Evolutionary conservation across 2,329 filamentous ascomycete genomes (phyloP).

Genomic region (Neonectria ditissima): DNA sequence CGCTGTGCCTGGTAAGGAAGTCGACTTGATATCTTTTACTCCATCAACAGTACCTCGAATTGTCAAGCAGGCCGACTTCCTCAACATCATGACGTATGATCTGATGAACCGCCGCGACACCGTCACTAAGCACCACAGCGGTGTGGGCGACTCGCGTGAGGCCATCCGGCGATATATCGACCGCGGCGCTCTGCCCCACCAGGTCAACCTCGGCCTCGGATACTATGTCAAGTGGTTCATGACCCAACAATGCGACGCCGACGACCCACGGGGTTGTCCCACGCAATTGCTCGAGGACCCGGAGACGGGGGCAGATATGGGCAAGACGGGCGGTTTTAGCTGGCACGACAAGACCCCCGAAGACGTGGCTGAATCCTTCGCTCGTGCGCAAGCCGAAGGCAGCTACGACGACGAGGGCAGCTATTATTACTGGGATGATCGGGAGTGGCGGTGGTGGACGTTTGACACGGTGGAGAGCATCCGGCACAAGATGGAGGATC

Average conservation of each 20-base stretch:
- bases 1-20: conserved; percentile 73
- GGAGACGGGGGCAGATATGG: conserved; percentile 66
- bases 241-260: conserved; percentile 57
- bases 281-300: conserved; percentile 70
- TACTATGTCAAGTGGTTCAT: conserved; percentile 76
- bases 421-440: conserved; percentile 74
- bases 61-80: conserved; percentile 69
- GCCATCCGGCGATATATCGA: conserved; percentile 70
- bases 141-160: conserved; percentile 66
- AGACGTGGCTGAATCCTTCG: conserved; percentile 68
- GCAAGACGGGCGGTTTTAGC: conserved; percentile 69
- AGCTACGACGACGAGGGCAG: conserved; percentile 70
- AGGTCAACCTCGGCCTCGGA: conserved; percentile 73
- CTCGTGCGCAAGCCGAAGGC: conserved; percentile 64
- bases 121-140: conserved; percentile 73
- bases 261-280: conserved; percentile 63
- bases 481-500: conserved; percentile 68
- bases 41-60: conserved; percentile 68
- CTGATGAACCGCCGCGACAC: conserved; percentile 76
- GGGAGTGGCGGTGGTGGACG: conserved; percentile 75
- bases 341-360: conserved; percentile 67
- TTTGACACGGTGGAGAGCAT: conserved; percentile 76
- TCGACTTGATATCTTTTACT: conserved; percentile 77
- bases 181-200: conserved; percentile 62
- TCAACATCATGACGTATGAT: conserved; percentile 79